Percentiles rank a stretch among this genome's conserved stretches.
Evolutionary conservation across 2,329 filamentous ascomycete species (phyloP).

Genomic region (Aspergillus arachidicola): DNA sequence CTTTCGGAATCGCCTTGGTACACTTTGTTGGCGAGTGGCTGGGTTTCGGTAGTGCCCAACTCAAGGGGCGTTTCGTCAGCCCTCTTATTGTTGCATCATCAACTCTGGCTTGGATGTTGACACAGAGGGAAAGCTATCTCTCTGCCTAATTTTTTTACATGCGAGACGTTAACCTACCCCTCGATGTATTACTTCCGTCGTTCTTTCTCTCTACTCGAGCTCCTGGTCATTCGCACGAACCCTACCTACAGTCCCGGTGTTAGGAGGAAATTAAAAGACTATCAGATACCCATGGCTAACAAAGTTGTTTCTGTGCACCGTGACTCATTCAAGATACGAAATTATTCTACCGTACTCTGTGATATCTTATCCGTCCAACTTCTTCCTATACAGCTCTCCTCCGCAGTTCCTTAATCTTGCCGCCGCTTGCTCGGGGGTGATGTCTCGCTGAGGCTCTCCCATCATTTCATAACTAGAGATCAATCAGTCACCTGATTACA

Average conservation of each 20-base stretch:
- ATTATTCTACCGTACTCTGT: conserved; percentile 11
- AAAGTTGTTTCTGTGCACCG: not conserved
- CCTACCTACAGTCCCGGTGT: not conserved
- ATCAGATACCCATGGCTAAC: conserved; percentile 12
- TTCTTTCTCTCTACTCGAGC: conserved; percentile 12
- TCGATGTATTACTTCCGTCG: not conserved
- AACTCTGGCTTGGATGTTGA: conserved; percentile 63
- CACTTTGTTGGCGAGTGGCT: conserved; percentile 84
- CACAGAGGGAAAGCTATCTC: conserved; percentile 53
- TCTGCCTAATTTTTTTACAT: conserved; percentile 14
- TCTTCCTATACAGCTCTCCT: conserved; percentile 81
- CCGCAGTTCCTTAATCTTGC: conserved; percentile 73
- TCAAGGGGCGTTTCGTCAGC: conserved; percentile 61
- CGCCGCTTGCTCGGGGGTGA: conserved; percentile 94
- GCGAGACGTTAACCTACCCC: not conserved
- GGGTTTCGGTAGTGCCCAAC: conserved; percentile 73
- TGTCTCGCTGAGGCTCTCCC: conserved; percentile 97
- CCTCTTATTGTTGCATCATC: conserved; percentile 61
- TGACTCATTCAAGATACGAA: not conserved
- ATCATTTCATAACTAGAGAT: conserved; percentile 77
- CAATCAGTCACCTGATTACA: conserved; percentile 15
- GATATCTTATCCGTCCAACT: conserved; percentile 36
- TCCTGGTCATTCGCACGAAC: not conserved
- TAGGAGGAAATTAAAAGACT: not conserved
- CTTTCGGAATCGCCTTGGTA: conserved; percentile 73